phyloP scores from a whole-genome alignment of 441 rosid species.

The Arabidopsis hybrid region DNA sequence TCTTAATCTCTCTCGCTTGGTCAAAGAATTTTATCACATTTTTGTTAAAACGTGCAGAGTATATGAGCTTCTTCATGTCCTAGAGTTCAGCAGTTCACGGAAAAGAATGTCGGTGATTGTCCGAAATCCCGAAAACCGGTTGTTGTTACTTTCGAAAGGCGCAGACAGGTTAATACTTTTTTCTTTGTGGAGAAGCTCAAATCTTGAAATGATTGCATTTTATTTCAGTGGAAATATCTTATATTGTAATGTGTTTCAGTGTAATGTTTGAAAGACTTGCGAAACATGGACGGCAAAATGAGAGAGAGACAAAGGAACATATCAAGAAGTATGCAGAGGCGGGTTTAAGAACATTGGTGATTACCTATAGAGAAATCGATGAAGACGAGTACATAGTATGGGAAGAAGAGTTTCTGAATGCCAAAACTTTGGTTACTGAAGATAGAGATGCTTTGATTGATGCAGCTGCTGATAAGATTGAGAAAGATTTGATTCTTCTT shows the following conservation, averaged over 20 bases:
- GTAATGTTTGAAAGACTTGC: constrained; percentile 88
- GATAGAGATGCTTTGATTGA: constrained; percentile 67
- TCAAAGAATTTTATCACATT: neutral
- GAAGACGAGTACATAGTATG: constrained; percentile 62
- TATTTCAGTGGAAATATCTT: neutral
- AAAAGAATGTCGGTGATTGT: constrained; percentile 94
- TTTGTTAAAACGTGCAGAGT: constrained; percentile 42
- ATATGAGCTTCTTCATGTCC: constrained; percentile 71
- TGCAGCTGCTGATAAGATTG: constrained; percentile 71
- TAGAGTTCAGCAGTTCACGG: constrained; percentile 90
- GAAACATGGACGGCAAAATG: constrained; percentile 53
- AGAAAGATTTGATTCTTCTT: constrained; percentile 75
- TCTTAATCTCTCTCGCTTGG: neutral
- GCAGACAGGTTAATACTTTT: constrained; percentile 76
- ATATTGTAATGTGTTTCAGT: constrained; percentile 51
- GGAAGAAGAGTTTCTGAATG: constrained; percentile 66
- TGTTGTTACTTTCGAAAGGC: constrained; percentile 83
- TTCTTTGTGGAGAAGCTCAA: neutral
- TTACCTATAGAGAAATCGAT: constrained; percentile 75
- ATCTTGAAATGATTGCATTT: constrained; percentile 3
- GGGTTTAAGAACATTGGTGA: constrained; percentile 82
- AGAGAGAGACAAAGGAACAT: constrained; percentile 69
- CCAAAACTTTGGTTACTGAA: constrained; percentile 67
- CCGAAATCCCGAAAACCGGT: constrained; percentile 57
- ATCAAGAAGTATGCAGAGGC: constrained; percentile 75